Evolutionary conservation across 2,329 filamentous ascomycete species (phyloP), one percentile per base, ranked within the genome.

Genomic region (Microdochium paspali): DNA sequence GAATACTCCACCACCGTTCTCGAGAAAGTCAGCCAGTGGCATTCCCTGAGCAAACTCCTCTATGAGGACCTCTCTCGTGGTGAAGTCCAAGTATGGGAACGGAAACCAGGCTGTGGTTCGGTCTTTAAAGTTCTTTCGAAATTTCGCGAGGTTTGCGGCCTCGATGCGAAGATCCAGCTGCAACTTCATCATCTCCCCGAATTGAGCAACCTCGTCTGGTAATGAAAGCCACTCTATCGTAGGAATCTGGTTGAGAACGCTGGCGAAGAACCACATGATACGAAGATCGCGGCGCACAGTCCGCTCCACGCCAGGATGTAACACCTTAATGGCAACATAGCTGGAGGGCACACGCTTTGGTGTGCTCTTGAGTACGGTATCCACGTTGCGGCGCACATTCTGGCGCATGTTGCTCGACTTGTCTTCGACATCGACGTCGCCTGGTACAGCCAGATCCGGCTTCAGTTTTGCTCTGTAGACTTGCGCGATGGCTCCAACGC

Each of bases 161-260:
- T 98, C 93, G 51, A 97, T 97, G 46, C 93, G 85, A 30, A 98
- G 75, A 65, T 98, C 93, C 2, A 98, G 74, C 63, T 98, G 93
- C n/a, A 97, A 72, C 58, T 85, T 85, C 93, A 98, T 98, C 93
- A 98, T 98, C 61, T 94, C 87, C 23, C 90, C 91, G 60, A 98
- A 98, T 59, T 97, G 90, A 13, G 76, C 69, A 3, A 97, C 93
- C 63, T 98, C 93, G 56, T 96, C 91, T 0, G 93, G 93, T 9
- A 98, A 80, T 0, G 91, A 96, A 5, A 98, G 75, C 93, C 93
- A 98, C 66, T 97, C 89, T 61, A 98, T 93, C 0, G 90, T 95
- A 1, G 93, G 93, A 26, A 98, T 85, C 2, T 78, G 70, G 65
- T 97, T 95, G 55, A 98, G 82, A 5, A 86, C 60, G 0, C 80